Evolutionary conservation across 208 protist genomes (phyloP).

Genomic region (Acanthamoeba castellanii): DNA sequence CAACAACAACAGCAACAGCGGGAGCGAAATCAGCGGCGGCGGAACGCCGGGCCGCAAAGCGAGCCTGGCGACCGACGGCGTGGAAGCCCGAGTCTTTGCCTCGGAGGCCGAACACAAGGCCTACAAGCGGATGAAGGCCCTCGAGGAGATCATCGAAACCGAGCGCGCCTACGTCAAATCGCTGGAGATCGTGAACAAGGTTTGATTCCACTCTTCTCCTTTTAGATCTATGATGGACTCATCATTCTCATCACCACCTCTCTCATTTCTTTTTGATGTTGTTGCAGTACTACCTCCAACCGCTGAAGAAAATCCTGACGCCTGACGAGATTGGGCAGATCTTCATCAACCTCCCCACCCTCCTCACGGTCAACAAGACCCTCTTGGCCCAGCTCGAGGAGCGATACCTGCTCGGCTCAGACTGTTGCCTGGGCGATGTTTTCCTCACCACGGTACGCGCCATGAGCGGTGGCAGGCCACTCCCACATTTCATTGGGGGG

Average conservation of each 20-base stretch:
- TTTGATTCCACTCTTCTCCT: background rate
- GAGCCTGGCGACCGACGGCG: background rate
- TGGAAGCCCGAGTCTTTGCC: background rate
- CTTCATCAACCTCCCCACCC: slow-evolving; percentile 56
- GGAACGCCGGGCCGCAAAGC: background rate
- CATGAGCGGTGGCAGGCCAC: background rate
- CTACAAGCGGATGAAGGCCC: slow-evolving; percentile 55
- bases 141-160: slow-evolving; percentile 48
- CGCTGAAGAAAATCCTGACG: slow-evolving; percentile 51
- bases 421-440: slow-evolving; percentile 40
- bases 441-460: slow-evolving; percentile 51
- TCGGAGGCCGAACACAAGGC: slow-evolving; percentile 30
- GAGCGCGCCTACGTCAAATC: slow-evolving; percentile 42
- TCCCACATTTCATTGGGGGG: no score
- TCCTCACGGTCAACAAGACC: slow-evolving; percentile 63
- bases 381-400: slow-evolving; percentile 27
- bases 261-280: background rate
- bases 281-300: slow-evolving; percentile 53
- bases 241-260: background rate
- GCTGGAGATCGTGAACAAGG: slow-evolving; percentile 31
- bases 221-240: no score
- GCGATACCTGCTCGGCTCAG: background rate
- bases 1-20: background rate
- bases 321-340: background rate
- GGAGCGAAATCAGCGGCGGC: background rate